Conservation (phyloP, 495 filamentous ascomycete species). For the Diplogelasinospora grovesii region DNA sequence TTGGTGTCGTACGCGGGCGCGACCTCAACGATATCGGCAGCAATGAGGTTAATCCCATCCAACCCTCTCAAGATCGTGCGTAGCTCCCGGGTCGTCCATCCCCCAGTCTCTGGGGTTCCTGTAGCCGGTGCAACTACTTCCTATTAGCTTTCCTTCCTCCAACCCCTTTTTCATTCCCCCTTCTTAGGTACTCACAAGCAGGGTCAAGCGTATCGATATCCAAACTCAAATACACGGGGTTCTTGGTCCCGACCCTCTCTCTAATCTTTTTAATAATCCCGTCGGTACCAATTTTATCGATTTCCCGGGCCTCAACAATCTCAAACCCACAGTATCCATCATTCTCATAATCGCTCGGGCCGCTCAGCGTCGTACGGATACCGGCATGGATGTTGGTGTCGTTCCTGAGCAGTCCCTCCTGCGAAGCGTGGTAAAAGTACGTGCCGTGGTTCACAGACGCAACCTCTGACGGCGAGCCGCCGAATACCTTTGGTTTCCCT, state of each 20-base stretch:
- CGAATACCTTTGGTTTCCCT: conserved; percentile 59
- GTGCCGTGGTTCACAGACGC: conserved; percentile 71
- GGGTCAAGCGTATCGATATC: conserved; percentile 77
- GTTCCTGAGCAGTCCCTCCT: conserved; percentile 68
- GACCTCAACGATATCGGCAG: conserved; percentile 81
- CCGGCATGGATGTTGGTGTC: conserved; percentile 69
- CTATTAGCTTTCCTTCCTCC: not conserved
- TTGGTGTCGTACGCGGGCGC: conserved; percentile 79
- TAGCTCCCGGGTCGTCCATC: conserved; percentile 70
- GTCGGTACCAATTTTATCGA: conserved; percentile 59
- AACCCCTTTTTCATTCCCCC: not conserved
- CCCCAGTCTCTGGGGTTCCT: conserved; percentile 69
- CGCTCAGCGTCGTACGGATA: conserved; percentile 65
- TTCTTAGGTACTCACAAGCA: conserved; percentile 23
- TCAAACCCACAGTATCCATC: conserved; percentile 64
- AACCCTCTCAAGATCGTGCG: conserved; percentile 65
- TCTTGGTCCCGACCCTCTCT: conserved; percentile 53
- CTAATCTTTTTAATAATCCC: conserved; percentile 59
- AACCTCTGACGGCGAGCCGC: conserved; percentile 54
- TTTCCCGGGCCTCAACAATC: conserved; percentile 64
- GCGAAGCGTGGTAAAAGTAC: conserved; percentile 78
- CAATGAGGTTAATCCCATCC: conserved; percentile 64
- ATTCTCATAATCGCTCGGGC: conserved; percentile 65
- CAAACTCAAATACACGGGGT: conserved; percentile 66
- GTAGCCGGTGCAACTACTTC: conserved; percentile 60